phyloP scores from a whole-genome alignment of 192 early-diverging fungal genomes.

The Entomortierella beljakovae region DNA sequence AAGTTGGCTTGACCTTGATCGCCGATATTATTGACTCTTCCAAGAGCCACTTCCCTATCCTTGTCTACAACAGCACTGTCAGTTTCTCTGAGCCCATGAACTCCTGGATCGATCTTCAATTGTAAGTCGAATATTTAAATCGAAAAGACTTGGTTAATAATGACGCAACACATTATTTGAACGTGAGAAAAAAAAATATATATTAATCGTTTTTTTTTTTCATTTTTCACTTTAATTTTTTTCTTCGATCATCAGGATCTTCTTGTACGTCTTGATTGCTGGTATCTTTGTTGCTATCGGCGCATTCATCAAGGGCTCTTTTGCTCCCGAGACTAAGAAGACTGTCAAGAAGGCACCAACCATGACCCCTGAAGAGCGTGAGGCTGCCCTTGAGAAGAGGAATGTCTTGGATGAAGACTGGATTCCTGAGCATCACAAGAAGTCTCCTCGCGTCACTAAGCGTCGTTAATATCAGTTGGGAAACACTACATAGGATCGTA shows the following conservation, averaged over 20 bases:
- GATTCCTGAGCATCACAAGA: constrained; percentile 58
- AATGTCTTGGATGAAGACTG: constrained; percentile 54
- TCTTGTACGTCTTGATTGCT: constrained; percentile 50
- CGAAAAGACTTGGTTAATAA: neutral
- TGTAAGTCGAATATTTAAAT: constrained; percentile 18
- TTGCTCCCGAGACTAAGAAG: constrained; percentile 43
- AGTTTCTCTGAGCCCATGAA: constrained; percentile 50
- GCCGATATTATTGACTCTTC: constrained; percentile 47
- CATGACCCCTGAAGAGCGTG: constrained; percentile 53
- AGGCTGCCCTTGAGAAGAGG: constrained; percentile 51
- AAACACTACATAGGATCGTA: neutral
- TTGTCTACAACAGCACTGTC: constrained; percentile 51
- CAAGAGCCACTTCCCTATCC: constrained; percentile 51
- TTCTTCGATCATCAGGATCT: constrained; percentile 19
- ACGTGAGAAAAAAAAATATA: neutral
- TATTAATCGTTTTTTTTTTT: neutral
- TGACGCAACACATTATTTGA: too few species aligned
- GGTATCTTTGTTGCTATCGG: constrained; percentile 45
- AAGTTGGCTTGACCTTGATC: constrained; percentile 50
- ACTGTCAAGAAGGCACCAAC: constrained; percentile 36
- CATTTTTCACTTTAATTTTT: too few species aligned
- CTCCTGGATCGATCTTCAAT: constrained; percentile 48
- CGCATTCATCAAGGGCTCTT: constrained; percentile 45
- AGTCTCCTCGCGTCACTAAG: constrained; percentile 49
- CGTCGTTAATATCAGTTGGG: constrained; percentile 13